Evolutionary conservation across 1,284 basidiomycete genomes (phyloP), one percentile per base, ranked within the genome.

Genomic region (Cutaneotrichosporon mucoides): DNA sequence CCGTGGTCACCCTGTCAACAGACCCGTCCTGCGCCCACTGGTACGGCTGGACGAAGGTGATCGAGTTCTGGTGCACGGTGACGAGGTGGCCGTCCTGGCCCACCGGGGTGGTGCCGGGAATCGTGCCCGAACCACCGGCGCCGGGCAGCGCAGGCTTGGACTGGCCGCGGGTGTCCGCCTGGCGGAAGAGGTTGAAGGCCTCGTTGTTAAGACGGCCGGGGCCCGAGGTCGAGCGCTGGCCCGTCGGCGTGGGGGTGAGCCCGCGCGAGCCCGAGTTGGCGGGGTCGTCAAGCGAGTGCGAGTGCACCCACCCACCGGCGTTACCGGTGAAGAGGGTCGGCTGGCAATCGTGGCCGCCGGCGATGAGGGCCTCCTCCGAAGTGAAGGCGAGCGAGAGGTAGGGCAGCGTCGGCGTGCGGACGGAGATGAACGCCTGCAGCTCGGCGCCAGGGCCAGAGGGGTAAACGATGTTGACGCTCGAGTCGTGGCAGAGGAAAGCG

Each of bases 41-140:
- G 69, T 90, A 95, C 34, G 88, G 80, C 57, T 91, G 82, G 49
- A 96, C 82, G 67, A 82, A 88, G n/a, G 93, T 98, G 78, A 99
- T 98, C 45, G 94, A 96, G 81, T 99, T 99, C 82, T 98, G 95
- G 77, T 99, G 96, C 45, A 96, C 85, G 3, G 95, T 99, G 69
- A 70, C 75, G 62, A 91, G 81, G 75, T 89, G 89, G 10, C 71
- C 90, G 86, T 53, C 81, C 73, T 48, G 77, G 57, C 74, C 64
- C 43, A 75, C 55, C 16, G 66, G 58, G 8, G 70, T 67, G 2
- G 65, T 56, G 4, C 74, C 77, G 6, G 72, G 76, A 1, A 77
- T 76, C 1, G 74, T 70, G 11, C 59, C 46, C 5, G 58, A 59
- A 6, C 66, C 66, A 6, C 61, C 50, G 7, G 59, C 62, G 7